phyloP scores from a whole-genome alignment of 139 green algal genomes.

The Edaphochlamys debaryana region DNA sequence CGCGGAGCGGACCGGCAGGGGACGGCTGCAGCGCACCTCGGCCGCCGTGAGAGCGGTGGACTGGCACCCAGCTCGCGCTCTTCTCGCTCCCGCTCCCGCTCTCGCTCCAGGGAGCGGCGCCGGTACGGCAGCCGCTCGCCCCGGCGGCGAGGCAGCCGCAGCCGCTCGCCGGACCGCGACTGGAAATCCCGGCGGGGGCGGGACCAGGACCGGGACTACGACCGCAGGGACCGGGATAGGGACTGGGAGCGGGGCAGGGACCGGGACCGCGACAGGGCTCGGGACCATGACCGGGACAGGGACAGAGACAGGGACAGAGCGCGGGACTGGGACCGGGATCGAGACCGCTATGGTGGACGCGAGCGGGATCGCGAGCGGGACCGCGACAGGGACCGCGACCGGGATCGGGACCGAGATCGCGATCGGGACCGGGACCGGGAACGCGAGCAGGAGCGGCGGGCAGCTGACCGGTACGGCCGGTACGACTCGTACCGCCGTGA shows the following conservation, averaged over 20 bases:
- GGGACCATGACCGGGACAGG: neutral
- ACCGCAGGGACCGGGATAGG: neutral
- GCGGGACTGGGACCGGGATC: neutral
- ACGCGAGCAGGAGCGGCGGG: neutral
- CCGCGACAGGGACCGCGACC: neutral
- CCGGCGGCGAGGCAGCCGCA: slow-evolving; percentile 15
- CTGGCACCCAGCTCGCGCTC: too few species aligned
- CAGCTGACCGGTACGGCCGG: neutral
- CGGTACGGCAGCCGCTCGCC: neutral
- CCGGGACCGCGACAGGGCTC: neutral
- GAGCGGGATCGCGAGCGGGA: slow-evolving; percentile 2
- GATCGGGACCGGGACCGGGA: neutral
- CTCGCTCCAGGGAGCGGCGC: neutral
- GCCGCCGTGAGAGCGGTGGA: too few species aligned
- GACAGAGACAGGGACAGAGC: neutral
- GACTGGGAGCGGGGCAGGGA: neutral
- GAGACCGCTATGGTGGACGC: neutral
- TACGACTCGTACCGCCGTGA: neutral
- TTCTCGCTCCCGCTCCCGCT: neutral
- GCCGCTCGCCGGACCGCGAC: neutral
- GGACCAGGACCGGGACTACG: neutral
- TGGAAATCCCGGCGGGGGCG: neutral
- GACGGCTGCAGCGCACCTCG: too few species aligned
- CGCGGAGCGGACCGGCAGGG: too few species aligned
- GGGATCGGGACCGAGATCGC: neutral